Conservation (phyloP, 2,329 filamentous ascomycete genomes). For the Apiospora phragmitis region DNA sequence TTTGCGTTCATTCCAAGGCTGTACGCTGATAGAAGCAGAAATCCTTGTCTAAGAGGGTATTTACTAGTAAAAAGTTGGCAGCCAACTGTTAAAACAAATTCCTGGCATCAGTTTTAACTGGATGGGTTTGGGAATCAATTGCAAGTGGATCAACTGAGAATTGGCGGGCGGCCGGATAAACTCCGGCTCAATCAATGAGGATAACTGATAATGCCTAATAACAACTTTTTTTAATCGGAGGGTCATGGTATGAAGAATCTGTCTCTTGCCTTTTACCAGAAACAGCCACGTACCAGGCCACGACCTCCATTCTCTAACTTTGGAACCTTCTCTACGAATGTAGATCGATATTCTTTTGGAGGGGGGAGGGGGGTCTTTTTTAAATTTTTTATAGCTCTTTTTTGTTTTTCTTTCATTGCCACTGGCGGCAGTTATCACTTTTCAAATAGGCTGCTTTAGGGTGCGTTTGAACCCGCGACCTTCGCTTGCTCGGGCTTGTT, state of each 20-base stretch:
- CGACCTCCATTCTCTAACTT: conserved; percentile 12
- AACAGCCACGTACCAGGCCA: conserved; percentile 8
- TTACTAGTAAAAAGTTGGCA: neutral
- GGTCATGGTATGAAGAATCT: conserved; percentile 11
- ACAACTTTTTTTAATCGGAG: neutral
- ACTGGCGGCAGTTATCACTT: neutral
- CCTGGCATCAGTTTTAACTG: neutral
- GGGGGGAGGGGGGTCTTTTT: too few species aligned
- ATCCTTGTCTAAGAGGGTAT: too few species aligned
- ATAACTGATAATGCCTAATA: neutral
- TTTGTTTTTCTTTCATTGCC: neutral
- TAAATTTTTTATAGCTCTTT: neutral
- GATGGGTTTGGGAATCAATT: neutral
- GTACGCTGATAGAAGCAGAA: neutral
- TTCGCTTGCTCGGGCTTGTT: too few species aligned
- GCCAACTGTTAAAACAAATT: neutral
- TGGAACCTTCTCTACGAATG: conserved; percentile 12
- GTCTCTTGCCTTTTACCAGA: conserved; percentile 18
- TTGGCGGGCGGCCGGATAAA: neutral
- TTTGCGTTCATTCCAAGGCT: too few species aligned
- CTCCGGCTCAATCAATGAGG: neutral
- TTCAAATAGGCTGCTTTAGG: neutral
- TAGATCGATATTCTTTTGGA: conserved; percentile 10
- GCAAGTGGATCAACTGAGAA: neutral
- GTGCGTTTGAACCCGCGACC: neutral